phyloP scores from a whole-genome alignment of 176 grass and related monocot species.

The Aegilops umbellulata region DNA sequence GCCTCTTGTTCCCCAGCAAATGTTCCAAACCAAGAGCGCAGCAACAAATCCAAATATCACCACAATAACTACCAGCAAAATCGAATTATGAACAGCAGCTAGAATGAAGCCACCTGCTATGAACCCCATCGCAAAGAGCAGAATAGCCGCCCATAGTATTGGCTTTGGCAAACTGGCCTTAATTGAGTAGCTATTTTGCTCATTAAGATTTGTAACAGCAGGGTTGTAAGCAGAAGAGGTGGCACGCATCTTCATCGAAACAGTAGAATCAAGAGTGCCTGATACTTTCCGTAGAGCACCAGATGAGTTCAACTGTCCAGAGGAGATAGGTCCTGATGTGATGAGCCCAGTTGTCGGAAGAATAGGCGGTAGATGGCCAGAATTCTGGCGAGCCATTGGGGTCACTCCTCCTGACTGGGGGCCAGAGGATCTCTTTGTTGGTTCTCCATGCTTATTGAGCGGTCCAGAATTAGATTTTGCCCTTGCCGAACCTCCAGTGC shows the following conservation, averaged over 20 bases:
- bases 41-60: conserved; percentile 52
- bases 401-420: conserved; percentile 79
- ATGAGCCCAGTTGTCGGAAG: conserved; percentile 84
- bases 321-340: conserved; percentile 81
- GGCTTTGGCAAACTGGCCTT: conserved; percentile 52
- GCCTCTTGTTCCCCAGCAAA: conserved; percentile 58
- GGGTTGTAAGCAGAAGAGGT: conserved; percentile 65
- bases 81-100: conserved; percentile 53
- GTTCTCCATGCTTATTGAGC: conserved; percentile 84
- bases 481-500: conserved; percentile 56
- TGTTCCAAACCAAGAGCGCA: conserved; percentile 63
- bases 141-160: conserved; percentile 48
- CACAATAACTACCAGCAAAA: conserved; percentile 55
- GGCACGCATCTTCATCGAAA: conserved; percentile 56
- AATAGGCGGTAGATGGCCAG: conserved; percentile 61
- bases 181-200: conserved; percentile 54
- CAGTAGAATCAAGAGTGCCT: conserved; percentile 46
- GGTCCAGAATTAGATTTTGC: conserved; percentile 94
- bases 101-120: conserved; percentile 65
- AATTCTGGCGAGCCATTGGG: conserved; percentile 68
- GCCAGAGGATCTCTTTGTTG: conserved; percentile 66
- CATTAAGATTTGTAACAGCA: conserved; percentile 66
- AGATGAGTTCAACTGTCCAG: conserved; percentile 62
- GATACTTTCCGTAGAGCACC: conserved; percentile 62
- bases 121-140: conserved; percentile 72